A percentile compares a stretch with the other conserved stretches of the same genome.
These are phyloP conservation scores for Metarhizium rileyi DNA, from an alignment of 2,329 filamentous ascomycete genomes.

Conservation along the genomic window DNA sequence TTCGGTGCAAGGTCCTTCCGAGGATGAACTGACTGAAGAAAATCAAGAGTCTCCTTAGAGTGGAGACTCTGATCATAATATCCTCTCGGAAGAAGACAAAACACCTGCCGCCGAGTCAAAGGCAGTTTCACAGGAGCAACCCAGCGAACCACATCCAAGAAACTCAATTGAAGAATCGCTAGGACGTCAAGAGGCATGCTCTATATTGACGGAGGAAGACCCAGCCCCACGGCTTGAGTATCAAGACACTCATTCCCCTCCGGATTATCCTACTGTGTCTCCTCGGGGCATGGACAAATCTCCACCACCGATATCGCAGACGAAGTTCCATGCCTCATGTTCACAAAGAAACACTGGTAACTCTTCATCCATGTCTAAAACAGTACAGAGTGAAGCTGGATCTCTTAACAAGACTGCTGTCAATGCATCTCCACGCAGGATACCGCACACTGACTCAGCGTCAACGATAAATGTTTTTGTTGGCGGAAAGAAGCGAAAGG, in stretches of 20 bases:
- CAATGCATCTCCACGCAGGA: neutral
- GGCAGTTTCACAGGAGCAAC: neutral
- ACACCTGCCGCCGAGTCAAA: neutral
- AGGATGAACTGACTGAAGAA: neutral
- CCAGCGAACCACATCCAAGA: neutral
- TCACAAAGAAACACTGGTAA: neutral
- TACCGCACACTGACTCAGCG: neutral
- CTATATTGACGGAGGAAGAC: neutral
- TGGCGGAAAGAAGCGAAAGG: conserved; percentile 30
- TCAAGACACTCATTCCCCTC: neutral
- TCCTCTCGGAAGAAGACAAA: too few species aligned
- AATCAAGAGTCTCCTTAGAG: neutral
- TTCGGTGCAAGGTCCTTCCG: neutral
- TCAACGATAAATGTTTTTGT: conserved; percentile 33
- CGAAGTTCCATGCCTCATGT: neutral
- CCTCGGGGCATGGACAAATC: neutral
- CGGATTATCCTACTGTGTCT: neutral
- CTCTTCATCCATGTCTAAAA: neutral
- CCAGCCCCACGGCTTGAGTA: neutral
- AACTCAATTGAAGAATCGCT: neutral
- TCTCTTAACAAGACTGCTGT: neutral
- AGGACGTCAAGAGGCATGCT: neutral
- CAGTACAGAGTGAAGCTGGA: neutral
- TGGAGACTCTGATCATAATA: neutral
- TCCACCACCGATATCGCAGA: neutral